Evolutionary conservation across 768 basidiomycete genomes (phyloP).

Genomic region (Sistotremastrum niveocremeum): DNA sequence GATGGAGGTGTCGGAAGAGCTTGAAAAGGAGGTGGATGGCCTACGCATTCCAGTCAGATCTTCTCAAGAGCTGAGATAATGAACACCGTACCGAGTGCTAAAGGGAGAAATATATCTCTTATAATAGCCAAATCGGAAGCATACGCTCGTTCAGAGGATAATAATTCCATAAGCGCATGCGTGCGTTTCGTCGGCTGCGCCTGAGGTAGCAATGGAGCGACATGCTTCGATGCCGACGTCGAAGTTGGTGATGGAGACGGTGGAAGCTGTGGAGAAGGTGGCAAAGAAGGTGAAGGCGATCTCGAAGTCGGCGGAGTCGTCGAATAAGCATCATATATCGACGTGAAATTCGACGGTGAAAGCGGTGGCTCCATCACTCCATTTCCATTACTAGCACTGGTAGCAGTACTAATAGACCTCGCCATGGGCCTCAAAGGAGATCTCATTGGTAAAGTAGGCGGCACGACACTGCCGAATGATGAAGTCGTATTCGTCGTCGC

Average conservation of each 20-base stretch:
- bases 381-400: too few relatives aligned
- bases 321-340: background rate
- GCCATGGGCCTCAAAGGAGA: too few relatives aligned
- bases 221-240: background rate
- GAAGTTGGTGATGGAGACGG: background rate
- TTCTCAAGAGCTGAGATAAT: conserved; percentile 2
- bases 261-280: background rate
- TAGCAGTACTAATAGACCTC: too few relatives aligned
- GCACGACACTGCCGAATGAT: too few relatives aligned
- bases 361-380: too few relatives aligned
- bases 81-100: conserved; percentile 52
- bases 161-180: conserved; percentile 64
- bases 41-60: conserved; percentile 14
- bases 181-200: conserved; percentile 47
- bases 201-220: background rate
- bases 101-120: conserved; percentile 62
- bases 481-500: too few relatives aligned
- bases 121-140: conserved; percentile 73
- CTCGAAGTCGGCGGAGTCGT: background rate
- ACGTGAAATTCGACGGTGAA: too few relatives aligned
- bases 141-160: conserved; percentile 70
- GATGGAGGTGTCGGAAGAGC: conserved; percentile 2
- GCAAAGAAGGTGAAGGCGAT: background rate
- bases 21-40: conserved; percentile 26
- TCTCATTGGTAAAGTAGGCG: too few relatives aligned